A percentile compares a stretch with the other conserved stretches of the same genome.
phyloP scores from a whole-genome alignment of 768 basidiomycete species.

The Leccinum subtestaceum region DNA sequence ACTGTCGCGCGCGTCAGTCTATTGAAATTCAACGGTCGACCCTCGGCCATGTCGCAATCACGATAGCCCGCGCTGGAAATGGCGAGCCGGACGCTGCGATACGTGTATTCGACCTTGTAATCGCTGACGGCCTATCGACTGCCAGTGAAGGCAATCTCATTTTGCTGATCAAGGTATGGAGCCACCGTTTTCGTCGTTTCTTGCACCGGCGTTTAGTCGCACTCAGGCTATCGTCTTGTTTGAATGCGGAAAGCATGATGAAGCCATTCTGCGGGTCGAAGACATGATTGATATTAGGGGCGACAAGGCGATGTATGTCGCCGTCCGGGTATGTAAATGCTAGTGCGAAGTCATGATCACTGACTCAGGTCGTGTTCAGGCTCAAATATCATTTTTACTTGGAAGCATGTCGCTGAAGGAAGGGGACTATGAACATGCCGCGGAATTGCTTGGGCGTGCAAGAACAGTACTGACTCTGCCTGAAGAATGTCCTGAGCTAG shows the following conservation, averaged over 20 bases:
- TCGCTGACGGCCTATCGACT: background rate
- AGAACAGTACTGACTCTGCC: background rate
- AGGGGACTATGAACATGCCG: background rate
- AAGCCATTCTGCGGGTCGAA: constrained; percentile 7
- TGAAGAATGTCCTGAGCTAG: background rate
- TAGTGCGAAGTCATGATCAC: background rate
- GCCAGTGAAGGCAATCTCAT: constrained; percentile 9
- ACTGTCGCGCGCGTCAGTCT: background rate
- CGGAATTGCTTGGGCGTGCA: background rate
- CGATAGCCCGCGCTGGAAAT: background rate
- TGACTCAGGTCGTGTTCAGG: background rate
- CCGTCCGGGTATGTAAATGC: constrained; percentile 1
- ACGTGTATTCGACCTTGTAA: constrained; percentile 10
- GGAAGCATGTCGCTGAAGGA: background rate
- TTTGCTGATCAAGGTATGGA: constrained; percentile 10
- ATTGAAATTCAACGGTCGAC: constrained; percentile 5
- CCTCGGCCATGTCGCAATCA: constrained; percentile 10
- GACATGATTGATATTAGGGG: background rate
- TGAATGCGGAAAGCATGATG: constrained; percentile 4
- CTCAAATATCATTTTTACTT: constrained; percentile 3
- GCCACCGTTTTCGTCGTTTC: fast-evolving
- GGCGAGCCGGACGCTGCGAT: constrained; percentile 5
- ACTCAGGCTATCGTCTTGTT: constrained; percentile 7
- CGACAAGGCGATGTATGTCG: background rate
- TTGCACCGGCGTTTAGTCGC: background rate